A percentile compares a stretch with the other conserved stretches of the same genome.
These are phyloP conservation scores for Kwoniella shandongensis DNA, from an alignment of 768 basidiomycete species.

Conservation along the genomic window DNA sequence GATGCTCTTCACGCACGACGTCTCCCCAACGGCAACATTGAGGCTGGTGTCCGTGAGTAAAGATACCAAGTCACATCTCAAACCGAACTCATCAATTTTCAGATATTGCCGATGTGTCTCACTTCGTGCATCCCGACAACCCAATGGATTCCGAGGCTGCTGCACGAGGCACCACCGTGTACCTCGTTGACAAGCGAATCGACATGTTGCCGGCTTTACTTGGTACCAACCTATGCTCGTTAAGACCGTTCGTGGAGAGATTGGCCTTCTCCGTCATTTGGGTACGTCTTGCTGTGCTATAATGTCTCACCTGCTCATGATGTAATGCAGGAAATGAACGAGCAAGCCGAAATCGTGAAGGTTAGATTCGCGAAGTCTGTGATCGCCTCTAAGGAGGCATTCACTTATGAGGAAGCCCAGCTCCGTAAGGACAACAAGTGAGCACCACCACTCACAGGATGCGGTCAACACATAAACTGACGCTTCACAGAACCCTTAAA, in stretches of 20 bases:
- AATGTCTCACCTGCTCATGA: slow-evolving; percentile 6
- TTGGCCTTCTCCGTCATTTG: slow-evolving; percentile 94
- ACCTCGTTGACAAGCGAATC: slow-evolving; percentile 95
- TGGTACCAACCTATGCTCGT: slow-evolving; percentile 92
- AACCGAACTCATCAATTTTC: slow-evolving; percentile 9
- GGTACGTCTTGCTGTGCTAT: slow-evolving; percentile 58
- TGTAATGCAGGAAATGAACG: slow-evolving; percentile 72
- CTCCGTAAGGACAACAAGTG: slow-evolving; percentile 87
- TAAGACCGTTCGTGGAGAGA: slow-evolving; percentile 87
- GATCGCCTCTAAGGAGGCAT: slow-evolving; percentile 91
- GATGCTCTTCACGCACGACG: slow-evolving; percentile 89
- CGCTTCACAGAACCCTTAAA: slow-evolving; percentile 62
- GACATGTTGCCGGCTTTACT: slow-evolving; percentile 94
- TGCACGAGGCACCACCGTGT: slow-evolving; percentile 93
- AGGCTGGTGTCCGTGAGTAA: slow-evolving; percentile 93
- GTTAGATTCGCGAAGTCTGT: slow-evolving; percentile 94
- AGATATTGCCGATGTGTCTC: slow-evolving; percentile 98
- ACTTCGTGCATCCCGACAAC: slow-evolving; percentile 89
- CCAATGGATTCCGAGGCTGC: slow-evolving; percentile 96
- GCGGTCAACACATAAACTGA: slow-evolving; percentile 4
- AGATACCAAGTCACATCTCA: slow-evolving; percentile 1
- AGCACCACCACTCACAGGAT: not conserved
- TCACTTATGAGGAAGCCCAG: slow-evolving; percentile 96
- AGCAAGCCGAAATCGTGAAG: slow-evolving; percentile 83
- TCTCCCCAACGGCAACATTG: slow-evolving; percentile 88